A percentile compares a stretch with the other conserved stretches of the same genome.
phyloP scores from a whole-genome alignment of 495 filamentous ascomycete genomes.

The Lindgomyces ingoldianus region DNA sequence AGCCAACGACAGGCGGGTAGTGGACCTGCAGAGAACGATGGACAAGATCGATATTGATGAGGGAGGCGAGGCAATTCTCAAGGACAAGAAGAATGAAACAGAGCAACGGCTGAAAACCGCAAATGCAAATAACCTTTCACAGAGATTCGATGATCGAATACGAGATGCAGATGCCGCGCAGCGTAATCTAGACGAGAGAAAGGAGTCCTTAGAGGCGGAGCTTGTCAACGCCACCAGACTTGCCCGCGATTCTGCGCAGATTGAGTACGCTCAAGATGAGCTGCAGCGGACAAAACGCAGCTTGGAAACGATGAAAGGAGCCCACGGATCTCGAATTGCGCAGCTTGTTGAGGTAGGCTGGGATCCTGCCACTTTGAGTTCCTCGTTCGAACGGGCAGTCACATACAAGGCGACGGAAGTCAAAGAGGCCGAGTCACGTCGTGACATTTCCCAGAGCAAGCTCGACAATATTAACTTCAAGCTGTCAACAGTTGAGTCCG shows the following conservation, averaged over 20 bases:
- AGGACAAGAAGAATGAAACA: slow-evolving; percentile 70
- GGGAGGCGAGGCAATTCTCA: slow-evolving; percentile 71
- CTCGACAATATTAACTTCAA: slow-evolving; percentile 77
- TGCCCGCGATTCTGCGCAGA: slow-evolving; percentile 73
- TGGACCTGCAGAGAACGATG: slow-evolving; percentile 62
- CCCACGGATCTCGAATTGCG: slow-evolving; percentile 69
- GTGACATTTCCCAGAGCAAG: slow-evolving; percentile 69
- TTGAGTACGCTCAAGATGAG: slow-evolving; percentile 78
- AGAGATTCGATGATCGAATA: slow-evolving; percentile 69
- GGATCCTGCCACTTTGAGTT: slow-evolving; percentile 68
- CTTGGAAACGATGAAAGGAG: slow-evolving; percentile 72
- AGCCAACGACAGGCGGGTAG: slow-evolving; percentile 66
- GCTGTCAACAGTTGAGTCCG: slow-evolving; percentile 63
- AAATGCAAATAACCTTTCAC: slow-evolving; percentile 59
- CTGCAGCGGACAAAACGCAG: slow-evolving; percentile 67
- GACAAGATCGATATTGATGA: slow-evolving; percentile 77
- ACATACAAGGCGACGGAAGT: slow-evolving; percentile 56
- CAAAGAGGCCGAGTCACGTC: slow-evolving; percentile 62
- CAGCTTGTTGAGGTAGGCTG: slow-evolving; percentile 63
- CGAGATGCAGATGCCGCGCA: slow-evolving; percentile 62
- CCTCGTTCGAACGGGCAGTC: slow-evolving; percentile 66
- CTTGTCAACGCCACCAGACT: slow-evolving; percentile 76
- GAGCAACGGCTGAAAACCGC: slow-evolving; percentile 61
- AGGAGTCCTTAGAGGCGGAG: slow-evolving; percentile 68
- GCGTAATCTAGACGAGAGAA: slow-evolving; percentile 66